Conservation (phyloP, 78 protist species). For the Protostelium mycophagum region DNA sequence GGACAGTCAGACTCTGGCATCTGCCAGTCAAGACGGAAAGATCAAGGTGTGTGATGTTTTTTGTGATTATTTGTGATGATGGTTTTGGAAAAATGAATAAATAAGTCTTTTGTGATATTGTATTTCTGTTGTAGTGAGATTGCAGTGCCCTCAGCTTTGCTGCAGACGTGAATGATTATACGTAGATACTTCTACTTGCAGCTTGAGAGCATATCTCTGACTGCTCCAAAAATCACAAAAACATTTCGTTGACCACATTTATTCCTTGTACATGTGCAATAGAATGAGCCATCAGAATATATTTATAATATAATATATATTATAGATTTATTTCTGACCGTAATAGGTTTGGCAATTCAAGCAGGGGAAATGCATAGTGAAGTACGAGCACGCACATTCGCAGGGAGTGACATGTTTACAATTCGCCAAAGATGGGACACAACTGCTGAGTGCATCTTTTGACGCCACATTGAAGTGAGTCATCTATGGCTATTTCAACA, state of each 20-base stretch:
- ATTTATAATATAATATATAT: no score
- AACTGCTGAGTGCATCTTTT: constrained; percentile 54
- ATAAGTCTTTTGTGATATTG: no score
- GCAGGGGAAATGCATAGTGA: constrained; percentile 67
- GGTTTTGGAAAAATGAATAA: no score
- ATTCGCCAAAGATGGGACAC: constrained; percentile 47
- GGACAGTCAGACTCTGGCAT: constrained; percentile 79
- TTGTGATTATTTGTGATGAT: no score
- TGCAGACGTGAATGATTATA: no score
- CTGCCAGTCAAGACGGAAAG: constrained; percentile 64
- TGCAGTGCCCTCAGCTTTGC: no score
- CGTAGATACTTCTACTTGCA: no score
- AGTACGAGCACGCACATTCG: constrained; percentile 71
- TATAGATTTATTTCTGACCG: neutral
- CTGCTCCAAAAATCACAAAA: no score
- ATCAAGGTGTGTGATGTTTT: constrained; percentile 29
- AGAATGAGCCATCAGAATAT: neutral
- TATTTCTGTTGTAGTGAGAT: no score
- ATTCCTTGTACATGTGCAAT: neutral
- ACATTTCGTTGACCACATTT: neutral
- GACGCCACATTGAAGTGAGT: constrained; percentile 53
- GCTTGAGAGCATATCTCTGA: no score
- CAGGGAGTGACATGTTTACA: constrained; percentile 67
- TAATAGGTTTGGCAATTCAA: constrained; percentile 58
- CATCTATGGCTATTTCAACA: no score